phyloP scores from a whole-genome alignment of 2,329 filamentous ascomycete species.

The Ascocoryne sarcoides region DNA sequence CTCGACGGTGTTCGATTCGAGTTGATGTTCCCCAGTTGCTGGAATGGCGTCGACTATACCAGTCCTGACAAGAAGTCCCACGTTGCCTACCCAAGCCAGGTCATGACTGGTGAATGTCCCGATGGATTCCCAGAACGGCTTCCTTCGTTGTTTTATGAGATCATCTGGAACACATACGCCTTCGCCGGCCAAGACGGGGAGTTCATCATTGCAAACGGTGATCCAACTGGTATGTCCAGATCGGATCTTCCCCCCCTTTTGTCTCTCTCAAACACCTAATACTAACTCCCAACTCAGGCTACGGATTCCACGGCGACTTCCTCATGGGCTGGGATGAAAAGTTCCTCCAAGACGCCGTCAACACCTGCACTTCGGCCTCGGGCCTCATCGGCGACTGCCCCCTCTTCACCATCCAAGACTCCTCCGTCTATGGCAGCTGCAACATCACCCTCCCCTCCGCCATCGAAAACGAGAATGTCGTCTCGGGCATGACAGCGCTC shows the following conservation, averaged over 20 bases:
- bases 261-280: constrained; percentile 6
- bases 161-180: constrained; percentile 66
- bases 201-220: constrained; percentile 72
- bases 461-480: constrained; percentile 51
- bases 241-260: not conserved
- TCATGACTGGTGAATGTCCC: constrained; percentile 72
- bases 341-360: constrained; percentile 63
- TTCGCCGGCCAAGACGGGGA: constrained; percentile 55
- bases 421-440: constrained; percentile 48
- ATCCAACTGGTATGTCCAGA: constrained; percentile 53
- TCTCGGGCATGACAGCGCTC: constrained; percentile 44
- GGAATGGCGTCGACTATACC: constrained; percentile 61
- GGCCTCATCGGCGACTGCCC: constrained; percentile 67
- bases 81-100: constrained; percentile 68
- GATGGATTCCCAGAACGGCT: constrained; percentile 57
- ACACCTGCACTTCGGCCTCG: constrained; percentile 63
- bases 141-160: constrained; percentile 74
- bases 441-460: constrained; percentile 46
- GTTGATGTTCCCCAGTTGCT: constrained; percentile 83
- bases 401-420: constrained; percentile 61
- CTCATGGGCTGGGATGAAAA: constrained; percentile 66
- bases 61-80: constrained; percentile 50
- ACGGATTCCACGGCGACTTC: constrained; percentile 73
- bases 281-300: constrained; percentile 50
- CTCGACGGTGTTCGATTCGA: constrained; percentile 73